Evolutionary conservation across 495 filamentous ascomycete species (phyloP), one percentile per base, ranked within the genome.

Genomic region (Talaromyces borbonicus): DNA sequence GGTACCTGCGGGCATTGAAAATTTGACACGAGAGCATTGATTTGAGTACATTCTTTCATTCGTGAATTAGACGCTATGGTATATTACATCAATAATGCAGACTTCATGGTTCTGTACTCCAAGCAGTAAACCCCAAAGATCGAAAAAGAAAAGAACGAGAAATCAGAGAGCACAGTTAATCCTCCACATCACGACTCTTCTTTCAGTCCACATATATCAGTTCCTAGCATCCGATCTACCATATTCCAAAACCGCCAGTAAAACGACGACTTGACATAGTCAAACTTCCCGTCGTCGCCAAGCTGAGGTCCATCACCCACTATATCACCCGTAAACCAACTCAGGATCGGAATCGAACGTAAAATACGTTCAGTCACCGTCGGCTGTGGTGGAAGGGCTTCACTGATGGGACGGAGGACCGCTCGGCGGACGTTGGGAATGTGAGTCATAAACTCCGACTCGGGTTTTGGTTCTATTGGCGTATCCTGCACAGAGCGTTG

Each of bases 251-350:
- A 65, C 16, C 65, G 75, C 88, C 88, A 95, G 62, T 90, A 93
- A 32, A 81, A 57, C 48, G 79, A 85, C 2, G 87, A 87, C 49
- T 70, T 75, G 29, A 71, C 74, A 62, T 76, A 83, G 53, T 95
- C 87, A 49, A 93, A 89, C 1, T 77, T 75, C n/a, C 87, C 87
- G 38, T 79, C 67, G n/a, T 89, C 87, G 26, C 70, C 79, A 32
- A 85, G 72, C 30, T 85, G 84, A 16, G 90, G 79, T 43, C 80
- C 75, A 50, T 80, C 80, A 3, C 87, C 88, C 46, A 93, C 90
- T 47, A 92, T 78, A 49, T 87, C 84, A 22, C 83, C 78, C 4
- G 76, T 81, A 51, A 89, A 82, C 76, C 81, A 84, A 46, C 68
- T 74, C 42, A 84, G 55, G 38, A 84, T 64, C 0, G 82, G 80